Conservation (phyloP, 2,329 filamentous ascomycete genomes). For the Elsinoe fawcettii region DNA sequence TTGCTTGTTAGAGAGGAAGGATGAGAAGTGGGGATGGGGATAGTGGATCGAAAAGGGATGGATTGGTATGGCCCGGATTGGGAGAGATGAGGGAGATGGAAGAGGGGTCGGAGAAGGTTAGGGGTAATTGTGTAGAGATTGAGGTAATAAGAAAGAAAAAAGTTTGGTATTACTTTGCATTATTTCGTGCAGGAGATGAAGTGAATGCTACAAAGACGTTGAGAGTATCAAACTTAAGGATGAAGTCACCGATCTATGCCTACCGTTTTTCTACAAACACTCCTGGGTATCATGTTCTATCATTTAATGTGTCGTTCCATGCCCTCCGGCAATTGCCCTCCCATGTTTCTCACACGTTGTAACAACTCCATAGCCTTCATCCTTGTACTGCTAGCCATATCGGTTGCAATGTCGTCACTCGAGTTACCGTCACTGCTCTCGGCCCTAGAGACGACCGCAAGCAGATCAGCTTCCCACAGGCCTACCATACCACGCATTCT, state of each 20-base stretch:
- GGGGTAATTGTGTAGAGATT: background rate
- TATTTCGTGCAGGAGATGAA: background rate
- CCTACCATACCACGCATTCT: constrained; percentile 65
- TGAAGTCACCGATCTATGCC: background rate
- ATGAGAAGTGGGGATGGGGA: background rate
- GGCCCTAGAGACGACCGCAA: constrained; percentile 11
- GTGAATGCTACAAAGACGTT: background rate
- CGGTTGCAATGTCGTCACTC: background rate
- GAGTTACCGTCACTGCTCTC: background rate
- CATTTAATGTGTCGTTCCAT: background rate
- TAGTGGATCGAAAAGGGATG: background rate
- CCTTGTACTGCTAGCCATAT: background rate
- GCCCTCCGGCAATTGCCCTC: background rate
- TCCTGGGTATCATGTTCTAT: background rate
- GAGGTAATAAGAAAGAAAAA: background rate
- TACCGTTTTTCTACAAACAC: background rate
- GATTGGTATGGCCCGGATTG: background rate
- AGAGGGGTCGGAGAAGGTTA: too few relatives aligned
- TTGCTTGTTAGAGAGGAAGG: constrained; percentile 1
- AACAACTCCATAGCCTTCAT: background rate
- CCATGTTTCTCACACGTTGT: background rate
- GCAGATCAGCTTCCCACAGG: constrained; percentile 66
- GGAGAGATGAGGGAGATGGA: background rate
- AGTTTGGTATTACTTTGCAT: background rate
- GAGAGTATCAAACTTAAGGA: background rate